Conservation (phyloP, 768 basidiomycete genomes). For the Lactarius evosmus region DNA sequence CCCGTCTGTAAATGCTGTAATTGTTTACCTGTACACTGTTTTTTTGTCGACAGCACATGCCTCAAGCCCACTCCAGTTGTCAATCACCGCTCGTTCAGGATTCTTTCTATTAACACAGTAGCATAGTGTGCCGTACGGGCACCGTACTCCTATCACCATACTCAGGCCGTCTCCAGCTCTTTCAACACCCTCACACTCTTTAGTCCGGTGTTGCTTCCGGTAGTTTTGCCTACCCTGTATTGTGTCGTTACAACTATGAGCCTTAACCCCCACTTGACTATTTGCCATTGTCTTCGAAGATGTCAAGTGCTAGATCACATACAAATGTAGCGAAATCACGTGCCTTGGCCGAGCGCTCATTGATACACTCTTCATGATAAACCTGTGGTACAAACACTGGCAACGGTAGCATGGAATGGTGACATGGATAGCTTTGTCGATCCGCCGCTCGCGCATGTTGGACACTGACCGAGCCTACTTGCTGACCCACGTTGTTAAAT, state of each 20-base stretch:
- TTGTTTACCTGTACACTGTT: constrained; percentile 21
- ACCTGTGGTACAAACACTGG: too few species aligned
- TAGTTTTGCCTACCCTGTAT: constrained; percentile 2
- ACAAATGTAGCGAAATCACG: too few species aligned
- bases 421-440: neutral
- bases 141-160: constrained; percentile 6
- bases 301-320: too few species aligned
- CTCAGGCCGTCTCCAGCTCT: constrained; percentile 1
- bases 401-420: neutral
- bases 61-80: constrained; percentile 1
- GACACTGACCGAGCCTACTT: too few species aligned
- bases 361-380: too few species aligned
- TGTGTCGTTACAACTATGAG: constrained; percentile 16
- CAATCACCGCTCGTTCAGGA: constrained; percentile 15
- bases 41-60: constrained; percentile 2
- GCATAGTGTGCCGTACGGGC: constrained; percentile 7
- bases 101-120: constrained; percentile 20
- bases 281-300: neutral
- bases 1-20: constrained; percentile 16
- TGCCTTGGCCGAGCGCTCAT: too few species aligned
- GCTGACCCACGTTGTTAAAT: too few species aligned
- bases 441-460: too few species aligned
- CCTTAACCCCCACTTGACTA: neutral
- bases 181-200: neutral
- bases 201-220: constrained; percentile 1